A percentile compares a stretch with the other conserved stretches of the same genome.
phyloP scores from a whole-genome alignment of 495 filamentous ascomycete genomes.

The Chaetomium cochliodes region DNA sequence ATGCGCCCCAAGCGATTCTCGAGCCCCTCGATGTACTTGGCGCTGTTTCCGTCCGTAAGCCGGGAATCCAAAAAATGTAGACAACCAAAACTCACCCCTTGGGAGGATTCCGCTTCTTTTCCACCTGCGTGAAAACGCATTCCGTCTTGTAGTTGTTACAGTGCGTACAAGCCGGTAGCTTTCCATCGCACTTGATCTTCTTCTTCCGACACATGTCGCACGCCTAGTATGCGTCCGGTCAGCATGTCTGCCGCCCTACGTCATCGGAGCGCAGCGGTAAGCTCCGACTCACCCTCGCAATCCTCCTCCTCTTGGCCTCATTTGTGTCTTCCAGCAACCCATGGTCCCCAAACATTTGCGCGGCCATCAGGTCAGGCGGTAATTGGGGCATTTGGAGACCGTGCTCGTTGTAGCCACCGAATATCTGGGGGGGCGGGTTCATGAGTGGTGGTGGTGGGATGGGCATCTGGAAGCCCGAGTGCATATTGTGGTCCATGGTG shows the following conservation, averaged over 20 bases:
- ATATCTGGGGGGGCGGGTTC: constrained; percentile 70
- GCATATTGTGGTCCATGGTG: constrained; percentile 48
- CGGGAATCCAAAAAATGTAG: background rate
- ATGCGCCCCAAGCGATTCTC: constrained; percentile 93
- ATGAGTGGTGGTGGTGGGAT: constrained; percentile 57
- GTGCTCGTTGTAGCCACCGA: constrained; percentile 60
- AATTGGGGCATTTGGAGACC: constrained; percentile 55
- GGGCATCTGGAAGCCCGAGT: constrained; percentile 51
- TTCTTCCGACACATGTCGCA: constrained; percentile 99
- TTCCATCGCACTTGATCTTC: constrained; percentile 99
- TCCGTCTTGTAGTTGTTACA: constrained; percentile 98
- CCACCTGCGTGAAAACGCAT: constrained; percentile 94
- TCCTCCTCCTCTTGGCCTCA: constrained; percentile 88
- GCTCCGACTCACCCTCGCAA: constrained; percentile 69
- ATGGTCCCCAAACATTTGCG: constrained; percentile 61
- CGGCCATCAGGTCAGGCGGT: constrained; percentile 53
- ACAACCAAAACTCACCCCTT: constrained; percentile 67
- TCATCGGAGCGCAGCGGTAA: background rate
- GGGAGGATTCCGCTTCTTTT: constrained; percentile 97
- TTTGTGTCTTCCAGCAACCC: constrained; percentile 64
- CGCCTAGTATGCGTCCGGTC: constrained; percentile 55
- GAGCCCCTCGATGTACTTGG: constrained; percentile 96
- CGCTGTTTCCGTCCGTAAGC: constrained; percentile 51
- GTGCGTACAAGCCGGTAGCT: constrained; percentile 91
- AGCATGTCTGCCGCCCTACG: constrained; percentile 19